Evolutionary conservation across 441 rosid species (phyloP).

Genomic region (Aleurites moluccanus): DNA sequence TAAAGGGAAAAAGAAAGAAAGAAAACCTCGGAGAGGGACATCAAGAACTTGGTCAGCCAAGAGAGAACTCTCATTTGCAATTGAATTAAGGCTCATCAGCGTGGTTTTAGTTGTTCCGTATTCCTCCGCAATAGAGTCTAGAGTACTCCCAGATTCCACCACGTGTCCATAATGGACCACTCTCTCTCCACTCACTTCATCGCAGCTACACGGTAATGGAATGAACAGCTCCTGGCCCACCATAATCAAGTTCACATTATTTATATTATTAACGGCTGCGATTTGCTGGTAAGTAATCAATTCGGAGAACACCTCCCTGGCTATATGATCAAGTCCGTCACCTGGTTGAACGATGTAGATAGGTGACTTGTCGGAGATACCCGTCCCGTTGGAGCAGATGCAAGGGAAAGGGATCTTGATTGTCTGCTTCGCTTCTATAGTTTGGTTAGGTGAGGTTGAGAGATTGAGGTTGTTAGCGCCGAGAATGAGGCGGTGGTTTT

Average conservation of each 20-base stretch:
- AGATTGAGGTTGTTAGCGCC: conserved; percentile 61
- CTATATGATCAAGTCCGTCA: conserved; percentile 51
- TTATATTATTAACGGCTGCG: conserved; percentile 34
- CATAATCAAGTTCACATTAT: conserved; percentile 22
- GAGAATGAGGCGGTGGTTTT: conserved; percentile 50
- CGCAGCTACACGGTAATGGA: conserved; percentile 92
- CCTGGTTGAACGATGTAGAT: conserved; percentile 45
- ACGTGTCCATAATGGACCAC: conserved; percentile 78
- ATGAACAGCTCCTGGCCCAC: conserved; percentile 51
- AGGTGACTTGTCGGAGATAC: conserved; percentile 50
- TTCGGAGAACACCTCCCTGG: conserved; percentile 44
- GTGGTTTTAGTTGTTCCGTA: conserved; percentile 43
- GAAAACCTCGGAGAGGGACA: conserved; percentile 74
- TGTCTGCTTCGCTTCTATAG: conserved; percentile 30
- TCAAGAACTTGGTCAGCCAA: conserved; percentile 55
- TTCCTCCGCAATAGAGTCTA: conserved; percentile 49
- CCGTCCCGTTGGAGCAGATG: conserved; percentile 61
- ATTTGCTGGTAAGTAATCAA: conserved; percentile 37
- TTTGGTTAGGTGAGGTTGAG: conserved; percentile 31
- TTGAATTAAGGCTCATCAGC: conserved; percentile 47
- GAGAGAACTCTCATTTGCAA: conserved; percentile 36
- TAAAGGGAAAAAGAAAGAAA: background rate
- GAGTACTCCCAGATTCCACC: conserved; percentile 46
- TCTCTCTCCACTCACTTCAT: conserved; percentile 41
- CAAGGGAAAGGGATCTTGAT: conserved; percentile 65